Conservation (phyloP, 345 rosid genomes). For the Gossypium raimondii region DNA sequence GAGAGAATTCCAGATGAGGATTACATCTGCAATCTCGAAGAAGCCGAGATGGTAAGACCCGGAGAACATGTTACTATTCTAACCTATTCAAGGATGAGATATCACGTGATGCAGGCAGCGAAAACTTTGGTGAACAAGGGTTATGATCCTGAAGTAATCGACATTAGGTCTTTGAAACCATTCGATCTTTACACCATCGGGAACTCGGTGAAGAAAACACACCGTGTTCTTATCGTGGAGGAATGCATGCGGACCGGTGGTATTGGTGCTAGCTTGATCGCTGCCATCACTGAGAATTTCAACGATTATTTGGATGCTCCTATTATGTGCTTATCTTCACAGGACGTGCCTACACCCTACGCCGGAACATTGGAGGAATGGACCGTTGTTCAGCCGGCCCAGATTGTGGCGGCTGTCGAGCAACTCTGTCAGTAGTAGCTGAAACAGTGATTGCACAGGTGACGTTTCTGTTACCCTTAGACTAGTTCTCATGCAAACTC, state of each 20-base stretch:
- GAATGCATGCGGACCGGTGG: slow-evolving; percentile 97
- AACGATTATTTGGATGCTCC: slow-evolving; percentile 91
- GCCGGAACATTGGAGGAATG: slow-evolving; percentile 87
- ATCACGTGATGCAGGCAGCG: slow-evolving; percentile 96
- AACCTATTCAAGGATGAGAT: slow-evolving; percentile 92
- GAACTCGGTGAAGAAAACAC: slow-evolving; percentile 89
- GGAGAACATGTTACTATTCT: slow-evolving; percentile 84
- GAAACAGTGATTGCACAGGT: slow-evolving; percentile 15
- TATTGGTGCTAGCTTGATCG: slow-evolving; percentile 88
- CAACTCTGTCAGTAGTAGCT: slow-evolving; percentile 69
- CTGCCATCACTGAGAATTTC: slow-evolving; percentile 84
- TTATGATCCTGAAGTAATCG: slow-evolving; percentile 91
- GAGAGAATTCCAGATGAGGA: slow-evolving; percentile 93
- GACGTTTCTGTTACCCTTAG: slow-evolving; percentile 6
- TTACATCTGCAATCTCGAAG: slow-evolving; percentile 80
- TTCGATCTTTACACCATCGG: slow-evolving; percentile 85
- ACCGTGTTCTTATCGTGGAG: slow-evolving; percentile 83
- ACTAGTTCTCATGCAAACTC: slow-evolving; percentile 8
- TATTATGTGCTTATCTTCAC: slow-evolving; percentile 81
- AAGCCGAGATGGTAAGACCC: slow-evolving; percentile 95
- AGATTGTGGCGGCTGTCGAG: slow-evolving; percentile 89
- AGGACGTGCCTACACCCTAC: slow-evolving; percentile 94
- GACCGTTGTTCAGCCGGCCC: slow-evolving; percentile 91
- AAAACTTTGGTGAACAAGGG: slow-evolving; percentile 90
- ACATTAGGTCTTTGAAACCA: slow-evolving; percentile 85